phyloP scores from a whole-genome alignment of 352 stramenopile species.

The Globisporangium spiculum region DNA sequence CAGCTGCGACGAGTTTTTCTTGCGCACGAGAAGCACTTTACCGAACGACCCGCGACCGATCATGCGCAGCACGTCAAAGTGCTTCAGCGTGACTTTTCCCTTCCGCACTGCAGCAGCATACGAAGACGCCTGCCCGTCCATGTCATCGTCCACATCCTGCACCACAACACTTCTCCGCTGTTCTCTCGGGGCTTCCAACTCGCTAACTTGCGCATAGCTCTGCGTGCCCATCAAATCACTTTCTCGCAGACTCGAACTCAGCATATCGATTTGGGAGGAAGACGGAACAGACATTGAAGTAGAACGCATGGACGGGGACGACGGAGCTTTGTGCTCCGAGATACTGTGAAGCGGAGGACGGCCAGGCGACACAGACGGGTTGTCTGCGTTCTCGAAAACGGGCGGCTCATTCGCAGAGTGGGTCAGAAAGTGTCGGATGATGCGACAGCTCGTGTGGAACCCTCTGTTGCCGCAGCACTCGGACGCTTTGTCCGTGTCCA shows the following conservation, averaged over 20 bases:
- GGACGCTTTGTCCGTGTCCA: conserved; percentile 51
- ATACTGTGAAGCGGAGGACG: conserved; percentile 42
- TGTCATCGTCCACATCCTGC: conserved; percentile 66
- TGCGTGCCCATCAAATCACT: conserved; percentile 38
- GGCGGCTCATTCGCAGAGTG: conserved; percentile 75
- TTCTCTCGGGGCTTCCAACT: conserved; percentile 22
- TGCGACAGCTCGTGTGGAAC: conserved; percentile 59
- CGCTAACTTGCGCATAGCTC: neutral
- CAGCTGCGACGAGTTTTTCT: conserved; percentile 72
- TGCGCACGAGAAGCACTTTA: conserved; percentile 88
- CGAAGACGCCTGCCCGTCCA: conserved; percentile 22
- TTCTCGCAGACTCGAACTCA: conserved; percentile 40
- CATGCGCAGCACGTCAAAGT: conserved; percentile 90
- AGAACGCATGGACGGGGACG: conserved; percentile 13
- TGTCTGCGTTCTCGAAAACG: conserved; percentile 53
- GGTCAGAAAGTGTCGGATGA: conserved; percentile 74
- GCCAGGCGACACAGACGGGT: conserved; percentile 13
- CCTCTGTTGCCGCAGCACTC: conserved; percentile 72
- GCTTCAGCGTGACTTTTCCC: conserved; percentile 72
- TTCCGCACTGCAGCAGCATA: conserved; percentile 9
- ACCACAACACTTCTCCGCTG: conserved; percentile 61
- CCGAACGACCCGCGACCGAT: conserved; percentile 92
- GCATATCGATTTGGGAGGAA: conserved; percentile 35
- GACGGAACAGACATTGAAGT: conserved; percentile 20
- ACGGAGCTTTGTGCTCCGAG: conserved; percentile 42